Percentiles rank a stretch among this genome's conserved stretches.
These are phyloP conservation scores for Fusarium oxysporum DNA, from an alignment of 2,329 filamentous ascomycete species.

Conservation along the genomic window DNA sequence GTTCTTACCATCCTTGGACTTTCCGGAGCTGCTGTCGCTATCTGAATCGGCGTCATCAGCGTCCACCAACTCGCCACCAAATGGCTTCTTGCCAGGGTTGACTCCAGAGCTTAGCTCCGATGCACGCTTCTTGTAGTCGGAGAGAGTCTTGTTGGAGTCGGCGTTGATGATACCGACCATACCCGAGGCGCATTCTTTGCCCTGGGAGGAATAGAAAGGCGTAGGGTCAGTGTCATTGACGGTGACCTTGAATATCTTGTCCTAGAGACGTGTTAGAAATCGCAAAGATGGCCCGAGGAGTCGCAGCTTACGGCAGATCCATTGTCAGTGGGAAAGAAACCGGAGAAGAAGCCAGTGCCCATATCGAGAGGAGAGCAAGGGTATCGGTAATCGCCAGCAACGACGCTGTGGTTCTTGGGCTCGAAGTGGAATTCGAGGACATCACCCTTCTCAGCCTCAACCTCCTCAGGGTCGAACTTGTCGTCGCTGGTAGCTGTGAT, in stretches of 20 bases:
- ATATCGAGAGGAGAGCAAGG: conserved; percentile 51
- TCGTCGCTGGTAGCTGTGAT: conserved; percentile 50
- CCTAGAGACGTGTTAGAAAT: conserved; percentile 38
- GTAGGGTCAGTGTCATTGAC: conserved; percentile 50
- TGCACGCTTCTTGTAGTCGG: conserved; percentile 49
- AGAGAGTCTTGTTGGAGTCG: conserved; percentile 45
- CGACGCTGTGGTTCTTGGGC: conserved; percentile 54
- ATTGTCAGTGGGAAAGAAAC: conserved; percentile 47
- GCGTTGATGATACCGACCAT: conserved; percentile 57
- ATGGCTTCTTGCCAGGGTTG: conserved; percentile 41
- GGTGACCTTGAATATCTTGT: conserved; percentile 51
- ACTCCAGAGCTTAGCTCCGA: conserved; percentile 43
- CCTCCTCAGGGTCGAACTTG: conserved; percentile 50
- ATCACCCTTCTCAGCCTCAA: conserved; percentile 50
- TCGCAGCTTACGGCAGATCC: conserved; percentile 45
- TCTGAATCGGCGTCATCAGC: conserved; percentile 32
- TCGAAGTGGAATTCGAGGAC: conserved; percentile 54
- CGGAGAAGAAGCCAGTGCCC: conserved; percentile 54
- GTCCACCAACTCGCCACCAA: conserved; percentile 48
- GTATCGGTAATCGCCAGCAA: conserved; percentile 50
- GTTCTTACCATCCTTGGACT: conserved; percentile 21
- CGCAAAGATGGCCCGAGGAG: neutral
- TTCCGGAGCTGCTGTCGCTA: conserved; percentile 5
- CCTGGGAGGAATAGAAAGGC: conserved; percentile 55
- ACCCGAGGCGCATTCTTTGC: conserved; percentile 51